Evolutionary conservation across 1,139 yeast genomes (phyloP).

Genomic region (Suhomyces bribrorum): DNA sequence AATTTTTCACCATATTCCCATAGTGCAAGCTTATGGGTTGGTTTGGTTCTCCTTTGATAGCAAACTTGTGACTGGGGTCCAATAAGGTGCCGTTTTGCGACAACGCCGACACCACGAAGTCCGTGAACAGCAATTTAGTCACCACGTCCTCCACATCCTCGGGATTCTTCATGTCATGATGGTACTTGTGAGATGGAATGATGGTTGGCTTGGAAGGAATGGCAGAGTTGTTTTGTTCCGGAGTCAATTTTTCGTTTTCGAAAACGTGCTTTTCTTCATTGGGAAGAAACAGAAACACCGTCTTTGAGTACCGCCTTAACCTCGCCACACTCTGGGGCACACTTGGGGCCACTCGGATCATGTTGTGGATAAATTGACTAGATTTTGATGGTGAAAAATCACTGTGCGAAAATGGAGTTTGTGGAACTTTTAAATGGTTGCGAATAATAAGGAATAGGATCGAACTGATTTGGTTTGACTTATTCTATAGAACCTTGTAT

Average conservation of each 20-base stretch:
- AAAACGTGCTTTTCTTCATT: conserved; percentile 33
- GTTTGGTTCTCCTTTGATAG: conserved; percentile 20
- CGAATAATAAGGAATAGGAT: no score
- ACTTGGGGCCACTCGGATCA: no score
- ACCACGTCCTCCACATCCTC: conserved; percentile 37
- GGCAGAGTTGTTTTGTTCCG: conserved; percentile 35
- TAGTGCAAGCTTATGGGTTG: conserved; percentile 26
- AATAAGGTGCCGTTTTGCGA: conserved; percentile 31
- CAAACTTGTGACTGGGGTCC: conserved; percentile 23
- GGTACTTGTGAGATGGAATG: conserved; percentile 20
- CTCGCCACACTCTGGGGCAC: no score
- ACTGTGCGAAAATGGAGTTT: no score
- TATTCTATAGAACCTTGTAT: no score
- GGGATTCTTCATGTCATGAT: conserved; percentile 38
- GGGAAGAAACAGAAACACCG: conserved; percentile 33
- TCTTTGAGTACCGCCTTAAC: conserved; percentile 6
- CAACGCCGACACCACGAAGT: conserved; percentile 32
- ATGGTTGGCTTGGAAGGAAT: conserved; percentile 30
- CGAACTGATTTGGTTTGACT: no score
- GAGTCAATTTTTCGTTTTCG: conserved; percentile 35
- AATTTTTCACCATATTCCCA: conserved; percentile 30
- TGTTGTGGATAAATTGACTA: no score
- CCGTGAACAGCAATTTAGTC: conserved; percentile 26
- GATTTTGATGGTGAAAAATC: no score
- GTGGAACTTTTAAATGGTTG: no score